Conservation (phyloP, 2,329 filamentous ascomycete genomes). For the Pestalotiopsis sp. region DNA sequence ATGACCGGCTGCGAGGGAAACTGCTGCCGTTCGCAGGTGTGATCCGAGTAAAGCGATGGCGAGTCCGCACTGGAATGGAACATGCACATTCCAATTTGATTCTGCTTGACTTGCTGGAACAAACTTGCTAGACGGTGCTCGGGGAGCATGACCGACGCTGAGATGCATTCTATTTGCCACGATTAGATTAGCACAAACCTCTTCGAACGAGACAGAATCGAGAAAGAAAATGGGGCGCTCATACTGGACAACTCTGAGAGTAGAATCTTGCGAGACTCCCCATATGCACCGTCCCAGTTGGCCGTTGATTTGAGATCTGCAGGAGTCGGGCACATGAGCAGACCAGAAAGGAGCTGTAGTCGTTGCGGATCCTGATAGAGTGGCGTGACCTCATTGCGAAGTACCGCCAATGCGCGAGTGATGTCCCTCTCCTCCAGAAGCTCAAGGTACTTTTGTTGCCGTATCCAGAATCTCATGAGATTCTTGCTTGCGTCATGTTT, state of each 20-base stretch:
- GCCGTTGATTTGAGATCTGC: constrained; percentile 78
- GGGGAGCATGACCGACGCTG: constrained; percentile 94
- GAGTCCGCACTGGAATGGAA: constrained; percentile 82
- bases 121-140: constrained; percentile 84
- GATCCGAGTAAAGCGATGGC: constrained; percentile 87
- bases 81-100: constrained; percentile 79
- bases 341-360: constrained; percentile 81
- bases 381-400: constrained; percentile 85
- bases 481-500: constrained; percentile 74
- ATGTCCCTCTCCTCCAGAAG: constrained; percentile 78
- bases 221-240: constrained; percentile 27
- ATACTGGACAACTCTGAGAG: constrained; percentile 83
- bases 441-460: constrained; percentile 95
- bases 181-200: constrained; percentile 20
- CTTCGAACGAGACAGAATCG: background rate
- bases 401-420: constrained; percentile 73
- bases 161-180: constrained; percentile 71
- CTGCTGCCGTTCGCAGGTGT: constrained; percentile 75
- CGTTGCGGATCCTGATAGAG: constrained; percentile 76
- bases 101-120: constrained; percentile 80
- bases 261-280: constrained; percentile 71
- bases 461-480: constrained; percentile 83
- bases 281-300: constrained; percentile 81
- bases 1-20: constrained; percentile 76
- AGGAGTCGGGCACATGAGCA: constrained; percentile 84